Evolutionary conservation across 2,329 filamentous ascomycete species (phyloP).

Genomic region (Macroventuria anomochaeta): DNA sequence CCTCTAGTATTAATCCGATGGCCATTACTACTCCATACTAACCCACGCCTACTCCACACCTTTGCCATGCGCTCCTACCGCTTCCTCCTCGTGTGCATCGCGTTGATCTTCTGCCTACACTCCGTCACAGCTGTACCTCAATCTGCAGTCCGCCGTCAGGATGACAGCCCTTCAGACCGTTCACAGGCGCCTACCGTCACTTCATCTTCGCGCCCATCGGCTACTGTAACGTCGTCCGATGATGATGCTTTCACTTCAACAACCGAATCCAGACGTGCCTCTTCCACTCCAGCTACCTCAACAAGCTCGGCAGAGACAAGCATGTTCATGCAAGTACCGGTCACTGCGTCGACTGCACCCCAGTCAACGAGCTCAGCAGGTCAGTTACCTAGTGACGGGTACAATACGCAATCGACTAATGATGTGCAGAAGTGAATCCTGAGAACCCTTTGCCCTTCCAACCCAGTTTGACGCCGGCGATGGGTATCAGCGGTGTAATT

Average conservation of each 20-base stretch:
- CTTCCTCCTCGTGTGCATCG: slow-evolving; percentile 34
- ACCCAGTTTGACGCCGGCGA: slow-evolving; percentile 79
- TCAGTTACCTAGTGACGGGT: slow-evolving; percentile 15
- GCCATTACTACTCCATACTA: slow-evolving; percentile 24
- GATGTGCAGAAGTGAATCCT: slow-evolving; percentile 15
- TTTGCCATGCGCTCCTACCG: slow-evolving; percentile 40
- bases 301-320: slow-evolving; percentile 19
- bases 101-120: slow-evolving; percentile 37
- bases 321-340: slow-evolving; percentile 23
- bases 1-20: slow-evolving; percentile 36
- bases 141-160: slow-evolving; percentile 38
- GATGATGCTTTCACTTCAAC: slow-evolving; percentile 17
- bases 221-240: slow-evolving; percentile 21
- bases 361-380: slow-evolving; percentile 28
- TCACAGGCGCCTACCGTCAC: slow-evolving; percentile 23
- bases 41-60: slow-evolving; percentile 13
- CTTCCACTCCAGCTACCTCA: slow-evolving; percentile 21
- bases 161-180: slow-evolving; percentile 30
- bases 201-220: slow-evolving; percentile 25
- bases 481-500: slow-evolving; percentile 78
- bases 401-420: not conserved
- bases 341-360: slow-evolving; percentile 25
- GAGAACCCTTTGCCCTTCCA: slow-evolving; percentile 66
- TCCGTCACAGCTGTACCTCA: slow-evolving; percentile 31
- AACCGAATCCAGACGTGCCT: slow-evolving; percentile 20